Percentiles rank a stretch among this genome's conserved stretches.
phyloP scores from a whole-genome alignment of 192 early-diverging fungal genomes.

The Diversispora eburnea region DNA sequence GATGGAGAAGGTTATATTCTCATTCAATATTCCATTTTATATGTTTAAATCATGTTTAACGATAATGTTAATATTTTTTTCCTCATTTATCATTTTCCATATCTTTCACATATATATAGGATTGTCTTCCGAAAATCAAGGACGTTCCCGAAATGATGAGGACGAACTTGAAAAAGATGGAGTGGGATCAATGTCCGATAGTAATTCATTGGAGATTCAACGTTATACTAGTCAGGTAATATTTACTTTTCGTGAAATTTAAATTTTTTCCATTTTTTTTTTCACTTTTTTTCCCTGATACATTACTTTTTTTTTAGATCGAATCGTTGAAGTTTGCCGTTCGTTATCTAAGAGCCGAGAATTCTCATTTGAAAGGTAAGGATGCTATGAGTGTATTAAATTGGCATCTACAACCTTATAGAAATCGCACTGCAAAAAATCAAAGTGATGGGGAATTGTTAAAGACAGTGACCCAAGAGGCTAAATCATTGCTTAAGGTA shows the following conservation, averaged over 20 bases:
- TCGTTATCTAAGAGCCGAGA: slow-evolving; percentile 75
- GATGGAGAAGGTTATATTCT: slow-evolving; percentile 30
- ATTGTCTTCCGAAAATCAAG: not conserved
- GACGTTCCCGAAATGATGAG: not conserved
- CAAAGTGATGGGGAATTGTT: slow-evolving; percentile 24
- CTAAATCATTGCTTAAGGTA: slow-evolving; percentile 47
- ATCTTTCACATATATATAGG: not conserved
- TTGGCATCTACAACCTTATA: slow-evolving; percentile 24
- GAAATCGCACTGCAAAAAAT: not conserved
- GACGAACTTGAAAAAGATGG: not conserved
- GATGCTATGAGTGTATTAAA: slow-evolving; percentile 44
- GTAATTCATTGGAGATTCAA: slow-evolving; percentile 5
- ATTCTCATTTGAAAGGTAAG: slow-evolving; percentile 70
- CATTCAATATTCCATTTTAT: not conserved
- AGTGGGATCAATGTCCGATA: not conserved
- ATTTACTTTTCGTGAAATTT: not conserved
- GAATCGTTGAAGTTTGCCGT: slow-evolving; percentile 72
- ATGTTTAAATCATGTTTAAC: not conserved
- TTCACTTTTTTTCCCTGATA: slow-evolving; percentile 21
- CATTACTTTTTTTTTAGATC: slow-evolving; percentile 40
- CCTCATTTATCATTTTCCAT: not conserved
- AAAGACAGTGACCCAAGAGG: slow-evolving; percentile 45
- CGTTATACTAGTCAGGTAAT: slow-evolving; percentile 19
- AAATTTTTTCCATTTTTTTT: not conserved
- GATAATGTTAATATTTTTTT: not conserved